Evolutionary conservation across 805 yeast genomes (phyloP).

Genomic region (Saccharomycopsis synnaedendra): DNA sequence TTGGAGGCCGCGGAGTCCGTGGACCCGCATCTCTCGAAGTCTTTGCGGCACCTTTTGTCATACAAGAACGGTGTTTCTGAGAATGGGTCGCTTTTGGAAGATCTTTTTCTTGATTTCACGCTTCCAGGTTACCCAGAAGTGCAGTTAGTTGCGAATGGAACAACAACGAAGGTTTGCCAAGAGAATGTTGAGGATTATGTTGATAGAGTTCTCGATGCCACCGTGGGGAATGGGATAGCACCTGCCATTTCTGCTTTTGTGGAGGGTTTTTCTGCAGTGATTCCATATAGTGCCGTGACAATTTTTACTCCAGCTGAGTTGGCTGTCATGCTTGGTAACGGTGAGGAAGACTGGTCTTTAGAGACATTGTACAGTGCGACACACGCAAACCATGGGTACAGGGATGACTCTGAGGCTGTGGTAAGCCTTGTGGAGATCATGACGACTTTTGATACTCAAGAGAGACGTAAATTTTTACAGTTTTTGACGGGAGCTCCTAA

Average conservation of each 20-base stretch:
- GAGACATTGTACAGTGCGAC: conserved; percentile 48
- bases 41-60: conserved; percentile 36
- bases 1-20: conserved; percentile 34
- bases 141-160: conserved; percentile 50
- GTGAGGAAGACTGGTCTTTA: conserved; percentile 78
- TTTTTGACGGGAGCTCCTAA: conserved; percentile 91
- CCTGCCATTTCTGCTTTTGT: conserved; percentile 59
- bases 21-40: conserved; percentile 48
- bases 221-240: conserved; percentile 51
- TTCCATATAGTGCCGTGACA: conserved; percentile 63
- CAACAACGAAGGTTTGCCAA: conserved; percentile 31
- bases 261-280: conserved; percentile 72
- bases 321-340: conserved; percentile 58
- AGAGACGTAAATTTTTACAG: conserved; percentile 67
- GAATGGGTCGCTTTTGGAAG: conserved; percentile 29
- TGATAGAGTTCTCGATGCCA: conserved; percentile 40
- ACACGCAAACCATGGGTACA: conserved; percentile 86
- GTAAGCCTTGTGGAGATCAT: conserved; percentile 51
- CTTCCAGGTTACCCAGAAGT: conserved; percentile 66
- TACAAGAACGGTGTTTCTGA: conserved; percentile 4
- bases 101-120: conserved; percentile 51
- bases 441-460: conserved; percentile 37
- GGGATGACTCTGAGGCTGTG: conserved; percentile 54
- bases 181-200: conserved; percentile 51
- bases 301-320: conserved; percentile 71